Base-by-base conservation (phyloP, 23 red algal species). In the Pyropia haitanensis region DNA sequence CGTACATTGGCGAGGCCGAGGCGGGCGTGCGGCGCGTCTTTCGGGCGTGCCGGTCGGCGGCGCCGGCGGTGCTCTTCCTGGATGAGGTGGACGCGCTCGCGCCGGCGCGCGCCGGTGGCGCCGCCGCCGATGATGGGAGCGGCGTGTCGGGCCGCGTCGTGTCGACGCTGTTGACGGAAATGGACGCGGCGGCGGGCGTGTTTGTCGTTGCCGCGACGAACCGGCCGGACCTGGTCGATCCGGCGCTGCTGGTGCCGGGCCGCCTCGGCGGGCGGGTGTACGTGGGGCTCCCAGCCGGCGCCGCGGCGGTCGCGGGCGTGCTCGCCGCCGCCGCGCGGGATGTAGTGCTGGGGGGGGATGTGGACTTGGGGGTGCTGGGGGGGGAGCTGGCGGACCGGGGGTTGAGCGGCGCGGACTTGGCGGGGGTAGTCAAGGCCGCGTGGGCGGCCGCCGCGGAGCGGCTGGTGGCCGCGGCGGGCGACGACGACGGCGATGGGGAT, bases 51-150 rank as follows among this genome's bases (percentile, higher is more conserved):
- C 76, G 60, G 53, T 61, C 62, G 27, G 75, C 63, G 52, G 86
- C 85, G 18, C 92, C 92, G 21, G 81, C 70, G 19, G 73, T 96
- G 32, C 56, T 96, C 32, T 87, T 96, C 55, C 74, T 96, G 24
- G 92, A 96, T 80, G 92, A 96, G 68, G 57, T 96, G 63, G 92
- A 96, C 77, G 92, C 92, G 2, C 78, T 96, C 18, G 92, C 88
- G 14, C 81, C 80, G 9, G 25, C 25, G 39, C 39, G 39, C 13
- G 39, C 39, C 10, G 62, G 39, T 67, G 53, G 85, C 51, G 85
- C 73, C 16, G 63, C 61, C 53, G 66, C 65, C 21, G 53, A 58
- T 51, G 85, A 89, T 17, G 71, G 72, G 39, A 77, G 76, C 3
- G 75, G 85, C 5, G 85, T 81, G 15, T 80, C 85, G 15, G 85